These are phyloP conservation scores for Endocarpon pusillum DNA, from an alignment of 495 filamentous ascomycete genomes.

Conservation along the genomic window DNA sequence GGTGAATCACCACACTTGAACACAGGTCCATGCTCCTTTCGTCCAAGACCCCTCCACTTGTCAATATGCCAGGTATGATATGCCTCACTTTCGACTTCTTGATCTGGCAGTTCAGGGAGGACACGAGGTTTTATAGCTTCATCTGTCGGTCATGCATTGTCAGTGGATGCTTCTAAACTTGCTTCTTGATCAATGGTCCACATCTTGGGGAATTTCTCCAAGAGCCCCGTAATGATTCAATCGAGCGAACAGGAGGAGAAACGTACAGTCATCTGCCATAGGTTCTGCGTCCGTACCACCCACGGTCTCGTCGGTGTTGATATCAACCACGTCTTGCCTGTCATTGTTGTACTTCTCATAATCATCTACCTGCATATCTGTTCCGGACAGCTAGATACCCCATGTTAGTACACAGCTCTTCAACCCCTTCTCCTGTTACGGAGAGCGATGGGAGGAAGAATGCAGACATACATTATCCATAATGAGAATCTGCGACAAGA, in stretches of 20 bases:
- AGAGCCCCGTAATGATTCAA: background rate
- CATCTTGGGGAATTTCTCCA: background rate
- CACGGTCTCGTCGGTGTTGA: slow-evolving; percentile 48
- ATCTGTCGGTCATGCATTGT: slow-evolving; percentile 29
- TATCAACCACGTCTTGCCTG: slow-evolving; percentile 69
- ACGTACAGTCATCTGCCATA: slow-evolving; percentile 58
- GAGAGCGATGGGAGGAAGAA: too few relatives aligned
- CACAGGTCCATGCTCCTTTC: slow-evolving; percentile 70
- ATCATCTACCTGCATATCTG: slow-evolving; percentile 55
- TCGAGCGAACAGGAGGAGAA: slow-evolving; percentile 7
- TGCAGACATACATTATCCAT: too few relatives aligned
- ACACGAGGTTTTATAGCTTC: slow-evolving; percentile 70
- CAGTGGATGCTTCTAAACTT: too few relatives aligned
- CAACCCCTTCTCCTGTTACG: too few relatives aligned
- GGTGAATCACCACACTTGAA: slow-evolving; percentile 78
- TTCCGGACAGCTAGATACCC: too few relatives aligned
- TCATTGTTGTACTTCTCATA: slow-evolving; percentile 57
- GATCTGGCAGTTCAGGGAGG: slow-evolving; percentile 52
- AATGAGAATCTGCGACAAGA: too few relatives aligned
- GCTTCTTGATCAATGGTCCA: too few relatives aligned
- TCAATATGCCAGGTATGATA: slow-evolving; percentile 73
- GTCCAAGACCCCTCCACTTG: slow-evolving; percentile 53
- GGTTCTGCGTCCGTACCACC: slow-evolving; percentile 34
- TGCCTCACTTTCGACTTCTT: slow-evolving; percentile 54
- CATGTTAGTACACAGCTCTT: too few relatives aligned